Evolutionary conservation across 139 green algal species (phyloP).

Genomic region (Chlorella sp.): DNA sequence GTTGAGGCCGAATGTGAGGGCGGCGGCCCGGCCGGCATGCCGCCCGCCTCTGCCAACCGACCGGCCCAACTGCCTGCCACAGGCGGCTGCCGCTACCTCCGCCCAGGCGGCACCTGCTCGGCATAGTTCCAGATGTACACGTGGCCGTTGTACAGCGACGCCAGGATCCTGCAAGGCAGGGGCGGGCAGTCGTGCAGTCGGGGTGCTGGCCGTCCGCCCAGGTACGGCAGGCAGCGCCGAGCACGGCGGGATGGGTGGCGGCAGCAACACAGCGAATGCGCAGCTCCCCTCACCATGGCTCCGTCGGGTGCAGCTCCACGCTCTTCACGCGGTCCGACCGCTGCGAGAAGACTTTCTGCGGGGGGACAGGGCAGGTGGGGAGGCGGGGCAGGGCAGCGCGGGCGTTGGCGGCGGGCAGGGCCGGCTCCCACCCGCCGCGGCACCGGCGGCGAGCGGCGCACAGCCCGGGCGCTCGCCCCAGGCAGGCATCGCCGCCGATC

Average conservation of each 20-base stretch:
- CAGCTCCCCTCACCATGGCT: conserved; percentile 88
- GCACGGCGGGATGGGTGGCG: not conserved
- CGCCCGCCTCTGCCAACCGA: not conserved
- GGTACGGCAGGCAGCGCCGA: not conserved
- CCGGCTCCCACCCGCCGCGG: not conserved
- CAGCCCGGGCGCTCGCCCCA: not conserved
- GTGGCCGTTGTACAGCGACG: conserved; percentile 97
- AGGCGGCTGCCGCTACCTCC: not conserved
- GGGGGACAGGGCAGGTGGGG: not conserved
- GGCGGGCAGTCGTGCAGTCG: no score
- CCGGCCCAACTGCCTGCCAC: not conserved
- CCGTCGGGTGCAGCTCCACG: conserved; percentile 98
- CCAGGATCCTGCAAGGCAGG: conserved; percentile 80
- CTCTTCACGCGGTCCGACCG: conserved; percentile 98
- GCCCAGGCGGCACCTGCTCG: conserved; percentile 58
- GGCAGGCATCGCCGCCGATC: not conserved
- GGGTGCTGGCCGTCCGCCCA: no score
- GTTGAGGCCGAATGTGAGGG: no score
- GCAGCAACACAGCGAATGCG: no score
- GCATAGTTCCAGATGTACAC: conserved; percentile 98
- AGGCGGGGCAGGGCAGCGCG: not conserved
- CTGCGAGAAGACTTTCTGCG: conserved; percentile 92
- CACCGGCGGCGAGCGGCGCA: not conserved
- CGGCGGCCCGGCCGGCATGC: not conserved
- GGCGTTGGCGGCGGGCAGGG: not conserved